Evolutionary conservation across 2,329 filamentous ascomycete genomes (phyloP).

Genomic region (Teratosphaeria destructans): DNA sequence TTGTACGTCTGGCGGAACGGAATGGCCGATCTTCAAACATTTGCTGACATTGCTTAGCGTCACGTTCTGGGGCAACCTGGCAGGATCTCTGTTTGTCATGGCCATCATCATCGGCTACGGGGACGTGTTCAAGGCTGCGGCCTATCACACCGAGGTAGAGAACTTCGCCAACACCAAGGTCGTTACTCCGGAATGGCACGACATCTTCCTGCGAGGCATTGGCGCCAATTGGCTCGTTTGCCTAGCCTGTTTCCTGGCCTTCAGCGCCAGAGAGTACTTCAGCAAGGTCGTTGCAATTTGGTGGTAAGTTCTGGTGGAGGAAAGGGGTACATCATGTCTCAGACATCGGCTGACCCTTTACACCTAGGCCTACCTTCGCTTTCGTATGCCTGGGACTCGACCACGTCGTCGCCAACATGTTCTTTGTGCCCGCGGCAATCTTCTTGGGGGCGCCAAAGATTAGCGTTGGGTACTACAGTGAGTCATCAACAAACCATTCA

Average conservation of each 20-base stretch:
- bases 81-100: slow-evolving; percentile 18
- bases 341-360: not conserved
- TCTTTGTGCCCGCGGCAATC: slow-evolving; percentile 36
- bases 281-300: slow-evolving; percentile 47
- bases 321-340: not conserved
- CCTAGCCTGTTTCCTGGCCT: slow-evolving; percentile 39
- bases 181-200: slow-evolving; percentile 37
- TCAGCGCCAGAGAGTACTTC: slow-evolving; percentile 40
- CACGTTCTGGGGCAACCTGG: slow-evolving; percentile 22
- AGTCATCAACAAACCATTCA: not conserved
- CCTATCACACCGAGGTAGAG: slow-evolving; percentile 37
- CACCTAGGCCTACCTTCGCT: slow-evolving; percentile 15
- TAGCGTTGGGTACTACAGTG: slow-evolving; percentile 39
- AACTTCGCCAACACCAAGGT: slow-evolving; percentile 40
- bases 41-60: not conserved
- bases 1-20: not conserved
- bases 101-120: slow-evolving; percentile 21
- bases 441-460: slow-evolving; percentile 37
- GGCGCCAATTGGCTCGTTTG: slow-evolving; percentile 48
- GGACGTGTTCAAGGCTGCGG: slow-evolving; percentile 20
- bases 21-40: not conserved
- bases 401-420: slow-evolving; percentile 49
- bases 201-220: slow-evolving; percentile 45
- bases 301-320: slow-evolving; percentile 39
- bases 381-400: slow-evolving; percentile 41